Evolutionary conservation across 2,329 filamentous ascomycete genomes (phyloP), one percentile per base, ranked within the genome.

Genomic region (Fusarium sp.): DNA sequence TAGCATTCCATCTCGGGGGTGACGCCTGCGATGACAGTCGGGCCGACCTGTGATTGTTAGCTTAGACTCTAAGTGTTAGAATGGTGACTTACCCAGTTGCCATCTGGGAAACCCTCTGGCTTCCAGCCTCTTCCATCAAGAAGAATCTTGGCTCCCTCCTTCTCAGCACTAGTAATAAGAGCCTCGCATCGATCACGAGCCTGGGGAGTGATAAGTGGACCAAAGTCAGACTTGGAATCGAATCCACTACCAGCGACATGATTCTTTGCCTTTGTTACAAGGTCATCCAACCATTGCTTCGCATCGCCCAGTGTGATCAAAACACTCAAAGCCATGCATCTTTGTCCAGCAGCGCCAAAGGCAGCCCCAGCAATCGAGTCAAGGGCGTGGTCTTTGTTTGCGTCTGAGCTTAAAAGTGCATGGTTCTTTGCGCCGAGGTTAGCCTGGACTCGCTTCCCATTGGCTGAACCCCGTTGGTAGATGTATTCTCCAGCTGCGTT

Each of bases 401-500:
- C 91, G 81, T 94, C 92, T 9, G 92, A 91, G 63, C 94, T 86
- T 16, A 94, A 87, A 48, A 90, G 90, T 14, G 91, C 92, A 78
- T 94, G 92, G 84, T 94, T 94, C 86, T 94, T 94, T 66, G 92
- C 92, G 43, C 92, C 92, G 59, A 94, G 82, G 80, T 94, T 94
- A 74, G 92, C 92, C 80, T 94, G 92, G 28, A 93, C 91, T 72
- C 92, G 89, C 84, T 94, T 94, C 74, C 92, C 92, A 73, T 93
- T 92, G 69, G 90, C 90, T 4, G 90, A 92, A 14, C 88, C 92
- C 49, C 90, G 87, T 46, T 84, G 79, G 80, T 89, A 94, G 78
- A 94, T 94, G 82, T 94, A 94, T 80, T 94, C 91, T 76, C 92
- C 92, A 14, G 92, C 92, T 83, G 92, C 91, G 84, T 94, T 94